phyloP scores from a whole-genome alignment of 805 yeast genomes.

The Lipomyces japonicus region DNA sequence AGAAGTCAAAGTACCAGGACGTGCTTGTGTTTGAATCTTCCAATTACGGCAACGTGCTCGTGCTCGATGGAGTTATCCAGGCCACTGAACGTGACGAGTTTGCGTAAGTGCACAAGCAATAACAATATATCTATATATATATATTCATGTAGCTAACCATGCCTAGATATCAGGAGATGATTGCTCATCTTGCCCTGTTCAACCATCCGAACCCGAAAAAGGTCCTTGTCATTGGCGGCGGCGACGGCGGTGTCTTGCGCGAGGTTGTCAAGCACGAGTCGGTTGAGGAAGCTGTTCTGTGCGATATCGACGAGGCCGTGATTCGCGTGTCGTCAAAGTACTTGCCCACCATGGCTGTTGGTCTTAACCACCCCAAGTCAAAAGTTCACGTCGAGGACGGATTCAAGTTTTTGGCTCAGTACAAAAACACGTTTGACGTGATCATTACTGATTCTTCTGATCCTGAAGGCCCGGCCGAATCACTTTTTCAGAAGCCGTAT shows the following conservation, averaged over 20 bases:
- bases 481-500: constrained; percentile 88
- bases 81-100: constrained; percentile 97
- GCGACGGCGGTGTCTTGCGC: constrained; percentile 97
- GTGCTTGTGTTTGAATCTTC: constrained; percentile 89
- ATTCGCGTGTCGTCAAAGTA: constrained; percentile 80
- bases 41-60: constrained; percentile 92
- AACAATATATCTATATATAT: too few species aligned
- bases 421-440: constrained; percentile 84
- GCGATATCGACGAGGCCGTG: constrained; percentile 94
- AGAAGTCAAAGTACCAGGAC: constrained; percentile 87
- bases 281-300: constrained; percentile 83
- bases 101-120: too few species aligned
- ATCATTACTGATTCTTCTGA: constrained; percentile 96
- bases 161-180: constrained; percentile 85
- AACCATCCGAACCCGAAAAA: constrained; percentile 92
- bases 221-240: constrained; percentile 96
- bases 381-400: constrained; percentile 93
- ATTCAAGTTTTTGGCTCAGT: constrained; percentile 85
- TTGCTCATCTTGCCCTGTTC: constrained; percentile 86
- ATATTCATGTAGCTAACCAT: neutral
- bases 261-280: constrained; percentile 85
- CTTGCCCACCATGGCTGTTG: constrained; percentile 81
- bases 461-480: constrained; percentile 98
- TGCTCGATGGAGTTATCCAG: constrained; percentile 91
- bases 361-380: constrained; percentile 84